Percentiles rank a stretch among this genome's conserved stretches.
These are phyloP conservation scores for Aspergillus indologenus DNA, from an alignment of 495 filamentous ascomycete genomes.

Conservation along the genomic window DNA sequence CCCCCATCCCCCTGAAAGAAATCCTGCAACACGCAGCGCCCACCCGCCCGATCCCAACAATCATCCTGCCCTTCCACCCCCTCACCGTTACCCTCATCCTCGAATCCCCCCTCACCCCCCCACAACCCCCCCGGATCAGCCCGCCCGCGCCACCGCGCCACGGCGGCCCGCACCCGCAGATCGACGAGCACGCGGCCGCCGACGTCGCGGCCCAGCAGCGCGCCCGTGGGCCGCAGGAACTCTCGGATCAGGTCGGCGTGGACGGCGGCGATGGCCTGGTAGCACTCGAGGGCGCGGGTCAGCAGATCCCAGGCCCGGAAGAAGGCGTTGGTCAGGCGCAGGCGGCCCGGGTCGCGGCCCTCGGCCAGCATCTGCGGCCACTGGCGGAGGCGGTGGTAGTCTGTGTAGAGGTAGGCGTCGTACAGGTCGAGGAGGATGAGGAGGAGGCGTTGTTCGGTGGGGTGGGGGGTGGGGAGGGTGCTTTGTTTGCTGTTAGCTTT, in stretches of 20 bases:
- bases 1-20: too few species aligned
- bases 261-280: slow-evolving; percentile 12
- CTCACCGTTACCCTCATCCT: too few species aligned
- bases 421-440: slow-evolving; percentile 24
- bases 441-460: slow-evolving; percentile 24
- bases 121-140: background rate
- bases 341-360: slow-evolving; percentile 9
- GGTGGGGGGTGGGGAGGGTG: slow-evolving; percentile 23
- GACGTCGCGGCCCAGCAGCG: slow-evolving; percentile 4
- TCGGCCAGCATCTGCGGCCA: slow-evolving; percentile 16
- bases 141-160: background rate
- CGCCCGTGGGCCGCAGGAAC: slow-evolving; percentile 20
- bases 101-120: too few species aligned
- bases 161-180: background rate
- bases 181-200: slow-evolving; percentile 16
- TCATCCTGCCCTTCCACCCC: background rate
- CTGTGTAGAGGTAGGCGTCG: slow-evolving; percentile 29
- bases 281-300: slow-evolving; percentile 19
- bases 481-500: slow-evolving; percentile 13
- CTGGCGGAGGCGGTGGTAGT: slow-evolving; percentile 22
- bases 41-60: too few species aligned
- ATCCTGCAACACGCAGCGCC: too few species aligned
- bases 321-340: slow-evolving; percentile 15
- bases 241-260: slow-evolving; percentile 11
- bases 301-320: slow-evolving; percentile 23